phyloP scores from a whole-genome alignment of 495 filamentous ascomycete genomes.

The Aspergillus sclerotiicarbonarius region DNA sequence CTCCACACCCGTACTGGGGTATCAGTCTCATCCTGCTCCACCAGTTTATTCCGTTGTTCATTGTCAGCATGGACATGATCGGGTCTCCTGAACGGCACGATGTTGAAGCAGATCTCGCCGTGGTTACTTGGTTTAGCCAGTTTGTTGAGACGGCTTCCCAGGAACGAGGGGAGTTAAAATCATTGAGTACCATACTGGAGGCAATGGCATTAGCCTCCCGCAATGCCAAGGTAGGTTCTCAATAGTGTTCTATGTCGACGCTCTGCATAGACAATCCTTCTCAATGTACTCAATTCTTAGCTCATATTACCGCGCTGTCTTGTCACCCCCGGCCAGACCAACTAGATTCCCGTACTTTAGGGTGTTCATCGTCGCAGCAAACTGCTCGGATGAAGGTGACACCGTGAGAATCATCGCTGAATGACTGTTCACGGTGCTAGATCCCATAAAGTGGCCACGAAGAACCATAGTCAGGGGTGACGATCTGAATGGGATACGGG shows the following conservation, averaged over 20 bases:
- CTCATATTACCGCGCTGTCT: too few relatives aligned
- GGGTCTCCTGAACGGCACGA: constrained; percentile 1
- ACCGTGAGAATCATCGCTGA: constrained; percentile 26
- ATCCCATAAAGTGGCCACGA: constrained; percentile 20
- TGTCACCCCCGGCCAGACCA: constrained; percentile 51
- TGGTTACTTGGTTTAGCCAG: constrained; percentile 10
- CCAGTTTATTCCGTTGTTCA: constrained; percentile 18
- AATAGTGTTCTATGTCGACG: too few relatives aligned
- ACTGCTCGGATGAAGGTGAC: constrained; percentile 19
- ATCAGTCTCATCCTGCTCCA: constrained; percentile 18
- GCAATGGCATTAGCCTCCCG: too few relatives aligned
- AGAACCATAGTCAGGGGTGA: constrained; percentile 30
- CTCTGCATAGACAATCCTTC: too few relatives aligned
- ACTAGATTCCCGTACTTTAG: constrained; percentile 29
- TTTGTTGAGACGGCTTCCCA: constrained; percentile 8
- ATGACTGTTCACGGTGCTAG: constrained; percentile 5
- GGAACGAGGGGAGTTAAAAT: constrained; percentile 10
- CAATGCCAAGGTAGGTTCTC: too few relatives aligned
- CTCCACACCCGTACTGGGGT: constrained; percentile 3
- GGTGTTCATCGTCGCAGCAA: constrained; percentile 24
- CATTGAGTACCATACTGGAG: neutral
- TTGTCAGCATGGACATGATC: constrained; percentile 13
- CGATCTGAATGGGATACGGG: constrained; percentile 25
- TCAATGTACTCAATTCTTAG: too few relatives aligned
- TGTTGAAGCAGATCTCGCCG: constrained; percentile 9